Conservation (phyloP, 768 basidiomycete genomes). For the Trametes coccinea region DNA sequence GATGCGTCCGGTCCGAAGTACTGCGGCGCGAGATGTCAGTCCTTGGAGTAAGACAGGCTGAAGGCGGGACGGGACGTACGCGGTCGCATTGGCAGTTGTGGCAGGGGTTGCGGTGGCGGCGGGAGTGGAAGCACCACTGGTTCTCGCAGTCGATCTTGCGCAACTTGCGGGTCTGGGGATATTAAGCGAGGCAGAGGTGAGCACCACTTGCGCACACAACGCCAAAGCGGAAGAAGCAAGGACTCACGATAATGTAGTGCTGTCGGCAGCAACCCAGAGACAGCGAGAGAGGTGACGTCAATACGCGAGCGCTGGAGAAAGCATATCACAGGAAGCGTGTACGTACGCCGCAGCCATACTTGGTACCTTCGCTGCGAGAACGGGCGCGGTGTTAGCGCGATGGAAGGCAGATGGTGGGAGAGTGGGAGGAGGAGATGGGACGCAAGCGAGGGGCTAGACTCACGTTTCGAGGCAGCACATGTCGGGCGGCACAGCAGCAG, state of each 20-base stretch:
- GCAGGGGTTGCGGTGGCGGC: constrained; percentile 43
- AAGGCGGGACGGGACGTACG: constrained; percentile 32
- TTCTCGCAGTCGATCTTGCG: constrained; percentile 57
- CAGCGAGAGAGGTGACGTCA: constrained; percentile 27
- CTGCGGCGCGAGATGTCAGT: constrained; percentile 38
- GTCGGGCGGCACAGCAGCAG: constrained; percentile 18
- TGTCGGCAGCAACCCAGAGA: constrained; percentile 21
- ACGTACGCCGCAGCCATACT: constrained; percentile 66
- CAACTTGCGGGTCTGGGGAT: constrained; percentile 48
- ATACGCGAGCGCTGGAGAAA: constrained; percentile 16
- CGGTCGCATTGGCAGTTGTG: constrained; percentile 45
- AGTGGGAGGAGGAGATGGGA: constrained; percentile 7
- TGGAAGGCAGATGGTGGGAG: constrained; percentile 2
- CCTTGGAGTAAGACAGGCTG: constrained; percentile 5
- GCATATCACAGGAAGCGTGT: constrained; percentile 13
- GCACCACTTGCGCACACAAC: constrained; percentile 9
- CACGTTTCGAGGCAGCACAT: constrained; percentile 45
- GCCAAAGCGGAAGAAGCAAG: constrained; percentile 13
- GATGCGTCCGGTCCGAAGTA: constrained; percentile 70
- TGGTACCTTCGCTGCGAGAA: constrained; percentile 63
- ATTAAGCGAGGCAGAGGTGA: constrained; percentile 12
- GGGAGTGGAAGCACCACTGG: constrained; percentile 44
- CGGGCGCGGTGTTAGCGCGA: constrained; percentile 29
- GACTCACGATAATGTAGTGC: constrained; percentile 71
- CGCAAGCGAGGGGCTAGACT: constrained; percentile 20